A percentile compares a stretch with the other conserved stretches of the same genome.
Evolutionary conservation across 1,284 basidiomycete species (phyloP).

Genomic region (Austroboletus rostrupii): DNA sequence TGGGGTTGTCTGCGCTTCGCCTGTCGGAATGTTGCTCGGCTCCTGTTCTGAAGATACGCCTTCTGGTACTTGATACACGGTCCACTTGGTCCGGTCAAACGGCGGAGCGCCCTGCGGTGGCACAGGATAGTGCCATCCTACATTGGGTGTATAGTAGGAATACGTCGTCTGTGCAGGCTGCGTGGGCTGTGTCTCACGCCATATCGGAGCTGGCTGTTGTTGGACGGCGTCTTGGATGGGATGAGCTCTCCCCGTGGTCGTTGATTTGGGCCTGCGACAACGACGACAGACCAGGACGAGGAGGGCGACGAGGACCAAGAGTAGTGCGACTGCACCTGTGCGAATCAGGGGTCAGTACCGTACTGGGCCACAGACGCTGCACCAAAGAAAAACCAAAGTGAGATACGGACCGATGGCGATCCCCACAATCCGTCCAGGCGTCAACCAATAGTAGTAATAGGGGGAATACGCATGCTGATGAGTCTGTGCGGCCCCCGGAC

Average conservation of each 20-base stretch:
- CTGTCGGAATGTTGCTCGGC: background rate
- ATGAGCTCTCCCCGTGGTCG: background rate
- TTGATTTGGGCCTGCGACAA: conserved; percentile 1
- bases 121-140: conserved; percentile 8
- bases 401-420: conserved; percentile 23
- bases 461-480: background rate
- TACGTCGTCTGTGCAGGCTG: background rate
- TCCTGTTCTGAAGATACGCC: background rate
- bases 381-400: background rate
- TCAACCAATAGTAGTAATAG: conserved; percentile 18
- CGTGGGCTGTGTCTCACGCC: conserved; percentile 5
- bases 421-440: conserved; percentile 24
- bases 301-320: conserved; percentile 13
- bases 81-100: conserved; percentile 4
- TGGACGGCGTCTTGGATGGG: background rate
- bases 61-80: background rate
- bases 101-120: background rate
- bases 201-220: conserved; percentile 8
- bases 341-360: background rate
- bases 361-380: too few species aligned
- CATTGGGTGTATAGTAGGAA: background rate
- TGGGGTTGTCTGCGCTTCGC: background rate
- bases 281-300: conserved; percentile 12
- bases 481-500: conserved; percentile 2
- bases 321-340: conserved; percentile 9